Percentiles rank a stretch among this genome's conserved stretches.
Conservation (phyloP, 2,329 filamentous ascomycete genomes). For the Diaporthe ampelina region DNA sequence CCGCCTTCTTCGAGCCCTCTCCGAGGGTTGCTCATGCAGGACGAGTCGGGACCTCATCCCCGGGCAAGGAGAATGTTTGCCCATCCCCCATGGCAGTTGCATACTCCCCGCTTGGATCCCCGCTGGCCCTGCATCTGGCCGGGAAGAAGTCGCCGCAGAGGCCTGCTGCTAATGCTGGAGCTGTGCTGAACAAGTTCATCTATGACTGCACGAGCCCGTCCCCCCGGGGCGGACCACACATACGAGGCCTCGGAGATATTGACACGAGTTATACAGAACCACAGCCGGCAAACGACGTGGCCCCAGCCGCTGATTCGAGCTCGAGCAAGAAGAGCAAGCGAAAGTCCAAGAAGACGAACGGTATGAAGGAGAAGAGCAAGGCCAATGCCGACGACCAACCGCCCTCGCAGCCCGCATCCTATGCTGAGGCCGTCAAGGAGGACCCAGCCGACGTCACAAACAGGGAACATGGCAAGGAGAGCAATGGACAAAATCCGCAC, state of each 20-base stretch:
- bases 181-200: slow-evolving; percentile 36
- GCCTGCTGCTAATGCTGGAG: slow-evolving; percentile 17
- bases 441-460: slow-evolving; percentile 31
- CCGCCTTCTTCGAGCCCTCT: slow-evolving; percentile 32
- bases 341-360: slow-evolving; percentile 37
- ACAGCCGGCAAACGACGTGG: slow-evolving; percentile 16
- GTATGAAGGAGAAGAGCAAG: slow-evolving; percentile 4
- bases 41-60: neutral
- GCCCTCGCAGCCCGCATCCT: slow-evolving; percentile 31
- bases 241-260: slow-evolving; percentile 32
- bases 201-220: slow-evolving; percentile 23
- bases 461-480: slow-evolving; percentile 2
- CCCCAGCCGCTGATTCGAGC: slow-evolving; percentile 12
- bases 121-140: neutral
- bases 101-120: slow-evolving; percentile 32
- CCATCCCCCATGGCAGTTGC: slow-evolving; percentile 38
- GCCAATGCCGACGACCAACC: neutral
- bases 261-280: slow-evolving; percentile 39
- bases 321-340: slow-evolving; percentile 39
- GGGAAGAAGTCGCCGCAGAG: slow-evolving; percentile 14
- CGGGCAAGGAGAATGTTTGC: slow-evolving; percentile 38
- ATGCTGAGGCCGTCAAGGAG: slow-evolving; percentile 40
- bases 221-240: neutral
- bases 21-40: too few species aligned
- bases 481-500: neutral